Evolutionary conservation across 495 filamentous ascomycete species (phyloP), one percentile per base, ranked within the genome.

Genomic region (Hypoxylon trugodes): DNA sequence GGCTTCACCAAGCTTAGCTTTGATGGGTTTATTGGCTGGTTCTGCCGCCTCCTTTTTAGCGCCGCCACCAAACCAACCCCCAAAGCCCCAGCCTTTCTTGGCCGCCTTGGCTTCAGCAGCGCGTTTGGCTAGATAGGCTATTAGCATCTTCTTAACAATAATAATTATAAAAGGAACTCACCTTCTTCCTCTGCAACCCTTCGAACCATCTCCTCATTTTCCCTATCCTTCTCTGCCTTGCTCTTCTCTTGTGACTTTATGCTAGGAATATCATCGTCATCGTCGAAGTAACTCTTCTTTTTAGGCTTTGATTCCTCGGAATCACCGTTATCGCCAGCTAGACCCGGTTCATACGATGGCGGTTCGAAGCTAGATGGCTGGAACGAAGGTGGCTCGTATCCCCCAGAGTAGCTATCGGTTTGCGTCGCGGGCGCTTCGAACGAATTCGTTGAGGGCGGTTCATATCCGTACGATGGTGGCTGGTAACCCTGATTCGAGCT

Each of bases 1-100:
- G 66, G 94, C 89, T 74, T 99, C 96, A 57, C 96, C 96, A 22
- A 99, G 87, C 70, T 99, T 98, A 45, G 96, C 96, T 68, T 84
- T 87, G 76, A 97, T 94, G 37, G 95, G 93, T 36, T 86, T 85
- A 59, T 87, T 86, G 4, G 81, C 73, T 25, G 67, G 73, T 25
- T 74, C 71, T 8, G 73, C 55, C 48, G 84, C 77, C 33, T 91
- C 87, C 72, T 92, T 92, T 70, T 89, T 92, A 52, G 47, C 40
- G 43, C 74, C 76, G 52, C 87, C 82, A 32, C 81, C 85, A 58
- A 95, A 93, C 94, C 93, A 97, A 54, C 90, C 86, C 42, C 84
- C 82, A 41, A 96, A 89, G 43, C 82, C 83, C 92, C 93, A 97
- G 41, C 90, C 87, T 70, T 90, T 90, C 79, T 93, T 94, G 35